A percentile compares a stretch with the other conserved stretches of the same genome.
These are phyloP conservation scores for Noccaea bulbosa DNA, from an alignment of 345 rosid genomes.

Conservation along the genomic window DNA sequence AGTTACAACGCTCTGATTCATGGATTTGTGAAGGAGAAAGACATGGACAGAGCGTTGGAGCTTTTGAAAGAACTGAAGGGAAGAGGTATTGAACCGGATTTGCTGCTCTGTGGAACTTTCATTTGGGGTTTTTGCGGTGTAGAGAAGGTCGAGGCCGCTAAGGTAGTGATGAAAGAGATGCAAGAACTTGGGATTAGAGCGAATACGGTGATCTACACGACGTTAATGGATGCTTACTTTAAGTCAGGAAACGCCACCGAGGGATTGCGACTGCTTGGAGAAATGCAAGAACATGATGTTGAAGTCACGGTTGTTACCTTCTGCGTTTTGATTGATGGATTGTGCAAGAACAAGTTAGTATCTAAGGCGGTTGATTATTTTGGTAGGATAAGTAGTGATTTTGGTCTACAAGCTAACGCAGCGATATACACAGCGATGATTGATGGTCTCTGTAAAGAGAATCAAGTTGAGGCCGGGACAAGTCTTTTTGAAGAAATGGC, in stretches of 20 bases:
- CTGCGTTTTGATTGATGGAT: conserved; percentile 72
- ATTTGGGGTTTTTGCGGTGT: conserved; percentile 62
- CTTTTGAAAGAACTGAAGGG: conserved; percentile 56
- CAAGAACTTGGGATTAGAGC: conserved; percentile 51
- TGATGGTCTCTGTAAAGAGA: conserved; percentile 75
- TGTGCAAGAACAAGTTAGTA: conserved; percentile 64
- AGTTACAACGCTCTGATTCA: conserved; percentile 62
- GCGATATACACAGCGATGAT: conserved; percentile 67
- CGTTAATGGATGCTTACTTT: conserved; percentile 65
- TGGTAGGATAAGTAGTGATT: conserved; percentile 45
- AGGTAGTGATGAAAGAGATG: conserved; percentile 57
- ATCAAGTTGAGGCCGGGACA: conserved; percentile 57
- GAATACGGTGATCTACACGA: conserved; percentile 60
- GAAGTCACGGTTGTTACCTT: conserved; percentile 70
- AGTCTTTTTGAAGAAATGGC: conserved; percentile 56
- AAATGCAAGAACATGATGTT: conserved; percentile 52
- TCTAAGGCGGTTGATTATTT: conserved; percentile 62
- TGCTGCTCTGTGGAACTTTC: conserved; percentile 64
- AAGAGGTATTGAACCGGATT: conserved; percentile 56
- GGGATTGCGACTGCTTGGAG: conserved; percentile 55
- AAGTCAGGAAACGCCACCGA: conserved; percentile 55
- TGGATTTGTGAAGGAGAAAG: conserved; percentile 61
- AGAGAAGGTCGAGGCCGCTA: conserved; percentile 57
- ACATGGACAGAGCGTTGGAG: conserved; percentile 55
- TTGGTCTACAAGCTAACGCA: conserved; percentile 60